A percentile compares a stretch with the other conserved stretches of the same genome.
Conservation (phyloP, 139 green algal genomes). For the Micractinium sp. region DNA sequence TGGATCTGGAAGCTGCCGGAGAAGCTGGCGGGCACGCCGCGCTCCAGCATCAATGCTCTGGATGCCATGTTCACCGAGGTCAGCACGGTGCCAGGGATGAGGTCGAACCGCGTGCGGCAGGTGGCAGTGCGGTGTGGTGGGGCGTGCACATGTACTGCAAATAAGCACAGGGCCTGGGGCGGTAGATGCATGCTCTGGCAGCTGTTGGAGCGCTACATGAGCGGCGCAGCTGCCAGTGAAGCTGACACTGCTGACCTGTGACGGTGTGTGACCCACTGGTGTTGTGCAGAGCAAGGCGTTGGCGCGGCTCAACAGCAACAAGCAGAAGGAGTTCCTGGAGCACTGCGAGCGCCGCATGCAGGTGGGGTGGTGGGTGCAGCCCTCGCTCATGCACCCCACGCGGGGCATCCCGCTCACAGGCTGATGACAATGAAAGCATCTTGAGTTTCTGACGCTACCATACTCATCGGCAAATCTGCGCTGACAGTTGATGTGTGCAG, state of each 20-base stretch:
- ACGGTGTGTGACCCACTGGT: too few relatives aligned
- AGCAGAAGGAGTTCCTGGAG: not conserved
- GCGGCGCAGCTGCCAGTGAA: too few relatives aligned
- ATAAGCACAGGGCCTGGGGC: too few relatives aligned
- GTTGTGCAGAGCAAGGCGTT: conserved; percentile 14
- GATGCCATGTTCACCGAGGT: not conserved
- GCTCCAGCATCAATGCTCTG: not conserved
- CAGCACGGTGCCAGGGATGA: too few relatives aligned
- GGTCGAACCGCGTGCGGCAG: too few relatives aligned
- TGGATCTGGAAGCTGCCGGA: conserved; percentile 9
- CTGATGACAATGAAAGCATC: too few relatives aligned
- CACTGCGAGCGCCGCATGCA: conserved; percentile 21
- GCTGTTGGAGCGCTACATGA: not conserved
- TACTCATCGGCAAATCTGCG: too few relatives aligned
- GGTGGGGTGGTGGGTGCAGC: not conserved
- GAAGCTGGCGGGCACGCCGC: not conserved
- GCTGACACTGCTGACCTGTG: too few relatives aligned
- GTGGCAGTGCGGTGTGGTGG: not conserved
- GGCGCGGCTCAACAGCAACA: conserved; percentile 3
- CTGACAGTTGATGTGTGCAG: not conserved
- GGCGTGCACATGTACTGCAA: not conserved
- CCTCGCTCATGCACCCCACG: too few relatives aligned
- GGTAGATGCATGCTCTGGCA: not conserved
- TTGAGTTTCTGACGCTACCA: too few relatives aligned
- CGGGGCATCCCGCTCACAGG: too few relatives aligned